Conservation (phyloP, 306 rosid genomes). For the Adenanthera pavonina region DNA sequence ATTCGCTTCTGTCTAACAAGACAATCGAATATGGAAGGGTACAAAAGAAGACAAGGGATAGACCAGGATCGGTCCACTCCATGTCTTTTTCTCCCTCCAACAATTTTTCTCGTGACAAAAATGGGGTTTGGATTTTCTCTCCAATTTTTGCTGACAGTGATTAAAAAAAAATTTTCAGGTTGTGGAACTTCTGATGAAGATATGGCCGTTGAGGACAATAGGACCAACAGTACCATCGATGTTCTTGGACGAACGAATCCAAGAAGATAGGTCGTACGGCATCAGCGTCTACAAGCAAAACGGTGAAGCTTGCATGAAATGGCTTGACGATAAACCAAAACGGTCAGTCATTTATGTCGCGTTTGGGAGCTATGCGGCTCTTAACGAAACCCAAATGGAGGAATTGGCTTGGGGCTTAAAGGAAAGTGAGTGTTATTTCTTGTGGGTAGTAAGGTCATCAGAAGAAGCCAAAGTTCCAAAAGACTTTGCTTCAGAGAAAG, state of each 20-base stretch:
- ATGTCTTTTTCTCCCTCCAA: too few species aligned
- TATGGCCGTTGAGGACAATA: background rate
- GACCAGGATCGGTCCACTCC: too few species aligned
- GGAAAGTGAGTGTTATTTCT: too few species aligned
- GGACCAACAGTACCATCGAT: background rate
- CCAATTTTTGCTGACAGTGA: background rate
- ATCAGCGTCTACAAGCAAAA: background rate
- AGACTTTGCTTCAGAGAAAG: background rate
- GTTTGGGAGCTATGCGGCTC: background rate
- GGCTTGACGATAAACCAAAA: background rate
- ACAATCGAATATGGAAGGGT: too few species aligned
- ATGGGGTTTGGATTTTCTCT: too few species aligned
- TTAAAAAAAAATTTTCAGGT: background rate
- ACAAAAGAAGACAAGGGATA: too few species aligned
- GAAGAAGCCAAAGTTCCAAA: too few species aligned
- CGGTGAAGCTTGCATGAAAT: background rate
- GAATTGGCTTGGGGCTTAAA: too few species aligned
- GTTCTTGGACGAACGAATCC: background rate
- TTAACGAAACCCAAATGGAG: too few species aligned
- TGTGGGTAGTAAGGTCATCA: too few species aligned
- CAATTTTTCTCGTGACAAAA: too few species aligned
- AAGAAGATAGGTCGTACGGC: background rate
- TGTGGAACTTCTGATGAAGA: background rate
- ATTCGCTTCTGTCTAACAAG: too few species aligned
- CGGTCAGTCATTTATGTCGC: background rate